Evolutionary conservation across 768 basidiomycete genomes (phyloP).

Genomic region (Tricholoma hemisulphureum): DNA sequence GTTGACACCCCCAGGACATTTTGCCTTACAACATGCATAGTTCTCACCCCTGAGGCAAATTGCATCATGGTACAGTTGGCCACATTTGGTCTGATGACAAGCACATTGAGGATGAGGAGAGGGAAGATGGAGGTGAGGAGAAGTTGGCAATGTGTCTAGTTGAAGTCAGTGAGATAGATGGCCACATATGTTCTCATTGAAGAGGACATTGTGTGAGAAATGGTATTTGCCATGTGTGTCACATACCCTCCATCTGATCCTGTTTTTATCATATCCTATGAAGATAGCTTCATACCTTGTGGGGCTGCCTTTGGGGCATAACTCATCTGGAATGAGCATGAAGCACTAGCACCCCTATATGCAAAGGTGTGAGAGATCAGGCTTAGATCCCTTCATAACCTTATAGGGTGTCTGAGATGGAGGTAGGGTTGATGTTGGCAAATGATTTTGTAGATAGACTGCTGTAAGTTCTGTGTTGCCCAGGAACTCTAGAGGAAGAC

Average conservation of each 20-base stretch:
- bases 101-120: too few species aligned
- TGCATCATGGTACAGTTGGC: too few species aligned
- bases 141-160: too few species aligned
- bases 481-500: not conserved
- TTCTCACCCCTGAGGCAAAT: too few species aligned
- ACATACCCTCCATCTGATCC: not conserved
- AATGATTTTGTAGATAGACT: not conserved
- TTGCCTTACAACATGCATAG: too few species aligned
- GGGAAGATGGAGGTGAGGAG: too few species aligned
- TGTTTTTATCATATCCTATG: not conserved
- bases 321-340: not conserved
- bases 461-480: not conserved
- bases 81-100: too few species aligned
- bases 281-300: not conserved
- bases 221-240: too few species aligned
- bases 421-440: slow-evolving; percentile 3
- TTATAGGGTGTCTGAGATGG: not conserved
- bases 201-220: too few species aligned
- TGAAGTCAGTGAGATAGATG: too few species aligned
- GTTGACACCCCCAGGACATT: too few species aligned
- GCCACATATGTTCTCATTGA: too few species aligned
- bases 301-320: not conserved
- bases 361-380: not conserved
- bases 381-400: not conserved
- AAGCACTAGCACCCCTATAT: slow-evolving; percentile 6